Evolutionary conservation across 441 rosid genomes (phyloP).

Genomic region (Gossypium davidsonii): DNA sequence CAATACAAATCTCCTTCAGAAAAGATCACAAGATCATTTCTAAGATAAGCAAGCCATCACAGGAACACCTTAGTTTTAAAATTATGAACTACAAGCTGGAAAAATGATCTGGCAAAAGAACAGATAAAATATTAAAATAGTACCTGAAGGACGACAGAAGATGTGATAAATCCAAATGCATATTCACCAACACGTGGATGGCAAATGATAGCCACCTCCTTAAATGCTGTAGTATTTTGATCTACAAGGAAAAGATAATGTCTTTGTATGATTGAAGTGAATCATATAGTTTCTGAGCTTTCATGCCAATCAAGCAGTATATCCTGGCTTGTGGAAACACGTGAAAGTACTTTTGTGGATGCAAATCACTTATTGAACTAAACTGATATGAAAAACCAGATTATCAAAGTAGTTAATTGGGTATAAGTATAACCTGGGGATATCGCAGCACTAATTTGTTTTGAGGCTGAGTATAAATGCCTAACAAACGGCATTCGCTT

Average conservation of each 20-base stretch:
- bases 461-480: conserved; percentile 86
- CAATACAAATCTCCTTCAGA: not conserved
- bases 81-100: not conserved
- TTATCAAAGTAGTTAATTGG: conserved; percentile 1
- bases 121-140: not conserved
- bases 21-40: not conserved
- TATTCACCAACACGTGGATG: conserved; percentile 95
- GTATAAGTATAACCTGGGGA: conserved; percentile 63
- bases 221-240: conserved; percentile 85
- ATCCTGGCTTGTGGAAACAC: not conserved
- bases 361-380: conserved; percentile 1
- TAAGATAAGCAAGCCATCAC: not conserved
- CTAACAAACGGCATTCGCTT: conserved; percentile 87
- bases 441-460: conserved; percentile 89
- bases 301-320: not conserved
- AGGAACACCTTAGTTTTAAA: not conserved
- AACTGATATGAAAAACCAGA: not conserved
- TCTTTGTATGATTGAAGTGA: conserved; percentile 9
- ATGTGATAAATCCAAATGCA: conserved; percentile 91
- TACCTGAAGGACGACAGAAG: conserved; percentile 85
- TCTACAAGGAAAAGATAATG: conserved; percentile 31
- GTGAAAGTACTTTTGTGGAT: conserved; percentile 1
- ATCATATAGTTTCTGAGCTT: not conserved
- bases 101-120: not conserved
- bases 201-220: conserved; percentile 87